Percentiles rank a stretch among this genome's conserved stretches.
phyloP scores from a whole-genome alignment of 129 eudicot species.

The Saposhnikovia divaricata region DNA sequence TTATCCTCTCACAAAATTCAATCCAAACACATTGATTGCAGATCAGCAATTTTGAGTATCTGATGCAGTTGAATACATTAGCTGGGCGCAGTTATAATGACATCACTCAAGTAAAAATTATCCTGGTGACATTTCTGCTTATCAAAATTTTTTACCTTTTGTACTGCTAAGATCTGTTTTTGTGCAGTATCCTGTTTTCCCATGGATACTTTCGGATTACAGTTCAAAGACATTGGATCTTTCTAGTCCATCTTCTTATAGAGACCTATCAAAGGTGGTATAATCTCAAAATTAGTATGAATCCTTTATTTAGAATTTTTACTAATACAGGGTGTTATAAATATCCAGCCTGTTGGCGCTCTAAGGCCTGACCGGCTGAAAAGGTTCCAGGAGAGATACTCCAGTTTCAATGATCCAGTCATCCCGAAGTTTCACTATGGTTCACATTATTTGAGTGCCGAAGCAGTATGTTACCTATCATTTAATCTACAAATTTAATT shows the following conservation, averaged over 20 bases:
- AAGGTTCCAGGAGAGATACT: conserved; percentile 90
- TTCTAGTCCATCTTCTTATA: conserved; percentile 68
- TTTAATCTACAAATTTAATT: conserved; percentile 13
- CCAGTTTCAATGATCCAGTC: conserved; percentile 78
- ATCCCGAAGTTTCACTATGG: conserved; percentile 97
- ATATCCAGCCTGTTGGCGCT: conserved; percentile 90
- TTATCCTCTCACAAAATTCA: not conserved
- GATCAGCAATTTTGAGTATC: conserved; percentile 99
- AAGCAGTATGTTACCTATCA: conserved; percentile 56
- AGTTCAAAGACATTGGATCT: conserved; percentile 68
- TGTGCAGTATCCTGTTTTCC: conserved; percentile 97
- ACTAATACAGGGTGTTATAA: conserved; percentile 6
- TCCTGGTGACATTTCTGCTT: conserved; percentile 10
- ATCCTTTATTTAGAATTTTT: not conserved
- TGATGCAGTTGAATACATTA: conserved; percentile 97
- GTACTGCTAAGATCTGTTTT: conserved; percentile 12
- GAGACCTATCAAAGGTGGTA: conserved; percentile 91
- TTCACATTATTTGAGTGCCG: conserved; percentile 98
- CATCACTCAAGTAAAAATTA: conserved; percentile 68
- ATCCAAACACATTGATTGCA: conserved; percentile 36
- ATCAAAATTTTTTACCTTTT: conserved; percentile 1
- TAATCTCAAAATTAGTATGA: not conserved
- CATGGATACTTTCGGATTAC: conserved; percentile 98
- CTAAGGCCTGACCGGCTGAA: conserved; percentile 60
- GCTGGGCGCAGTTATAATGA: conserved; percentile 99